Evolutionary conservation across 306 rosid species (phyloP), one percentile per base, ranked within the genome.

Genomic region (Cercis canadensis): DNA sequence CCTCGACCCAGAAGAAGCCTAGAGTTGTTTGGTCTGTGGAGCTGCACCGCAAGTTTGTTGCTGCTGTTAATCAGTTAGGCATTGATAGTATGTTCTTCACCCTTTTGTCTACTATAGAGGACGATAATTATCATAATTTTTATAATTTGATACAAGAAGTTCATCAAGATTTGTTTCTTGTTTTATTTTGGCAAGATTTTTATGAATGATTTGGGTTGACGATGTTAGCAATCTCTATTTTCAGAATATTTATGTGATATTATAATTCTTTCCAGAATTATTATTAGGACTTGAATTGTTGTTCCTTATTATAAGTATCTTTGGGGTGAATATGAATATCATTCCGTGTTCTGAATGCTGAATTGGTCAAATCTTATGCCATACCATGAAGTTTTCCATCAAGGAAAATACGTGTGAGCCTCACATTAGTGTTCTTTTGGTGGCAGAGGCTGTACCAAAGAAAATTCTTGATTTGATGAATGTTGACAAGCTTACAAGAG

Each of bases 391-490:
- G 29, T 50, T 60, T 67, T 77, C 44, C 18, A 46, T 16, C 44
- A 54, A 46, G 59, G 32, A 74, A 49, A 19, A 21, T 67, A 56
- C 19, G 53, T 49, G 14, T 17, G 44, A 17, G 17, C 44, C 12
- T 79, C 57, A 67, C 34, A 45, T 31, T 65, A 39, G 47, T 72
- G 13, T 64, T 52, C 31, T 67, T 75, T 77, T 78, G 64, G 32
- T 66, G 77, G 84, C 96, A 94, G 98, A 94, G 78, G 98, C 97
- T 72, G 97, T 94, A 60, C 98, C 97, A 53, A 94, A 94, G 77
- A 94, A 83, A 72, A 89, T 94, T 81, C 92, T 94, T 55, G 98
- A 94, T 74, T 47, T 89, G 90, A 94, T 94, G 98, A 94, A 88
- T 68, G 97, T 87, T 46, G 97, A 94, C 43, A 94, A 90, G 70